Evolutionary conservation across 2,329 filamentous ascomycete species (phyloP).

Genomic region (Tolypocladium amazonense): DNA sequence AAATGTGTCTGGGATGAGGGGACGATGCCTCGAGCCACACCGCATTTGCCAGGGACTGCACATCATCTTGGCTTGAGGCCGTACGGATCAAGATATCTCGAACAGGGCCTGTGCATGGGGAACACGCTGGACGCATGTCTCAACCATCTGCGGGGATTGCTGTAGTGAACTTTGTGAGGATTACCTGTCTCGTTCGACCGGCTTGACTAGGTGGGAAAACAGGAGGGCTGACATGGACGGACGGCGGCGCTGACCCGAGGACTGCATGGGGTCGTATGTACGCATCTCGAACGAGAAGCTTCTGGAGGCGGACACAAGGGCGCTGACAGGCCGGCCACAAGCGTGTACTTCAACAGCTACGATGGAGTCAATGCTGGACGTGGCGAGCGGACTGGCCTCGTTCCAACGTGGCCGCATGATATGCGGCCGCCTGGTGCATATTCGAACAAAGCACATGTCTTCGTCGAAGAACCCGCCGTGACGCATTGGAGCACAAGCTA

Average conservation of each 20-base stretch:
- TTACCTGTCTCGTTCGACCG: not conserved
- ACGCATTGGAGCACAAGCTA: not conserved
- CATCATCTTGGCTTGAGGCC: slow-evolving; percentile 13
- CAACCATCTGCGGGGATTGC: not conserved
- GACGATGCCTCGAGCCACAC: slow-evolving; percentile 10
- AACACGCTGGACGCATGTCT: slow-evolving; percentile 5
- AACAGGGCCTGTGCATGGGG: not conserved
- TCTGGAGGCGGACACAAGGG: not conserved
- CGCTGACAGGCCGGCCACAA: not conserved
- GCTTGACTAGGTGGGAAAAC: not conserved
- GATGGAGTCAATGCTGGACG: not conserved
- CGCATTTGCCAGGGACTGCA: slow-evolving; percentile 15
- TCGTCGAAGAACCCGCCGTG: not conserved
- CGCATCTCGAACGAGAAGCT: not conserved
- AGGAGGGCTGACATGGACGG: not conserved
- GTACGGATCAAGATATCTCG: not conserved
- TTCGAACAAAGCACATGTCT: not conserved
- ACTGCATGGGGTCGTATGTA: not conserved
- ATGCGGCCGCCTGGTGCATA: slow-evolving; percentile 1
- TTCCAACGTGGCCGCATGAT: slow-evolving; percentile 1
- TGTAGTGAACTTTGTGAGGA: not conserved
- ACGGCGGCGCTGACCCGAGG: not conserved
- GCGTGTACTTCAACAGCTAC: not conserved
- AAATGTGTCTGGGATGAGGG: slow-evolving; percentile 6
- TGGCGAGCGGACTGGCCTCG: not conserved